A percentile compares a stretch with the other conserved stretches of the same genome.
Evolutionary conservation across 108 stramenopile genomes (phyloP).

Genomic region (Fistulifera solaris): DNA sequence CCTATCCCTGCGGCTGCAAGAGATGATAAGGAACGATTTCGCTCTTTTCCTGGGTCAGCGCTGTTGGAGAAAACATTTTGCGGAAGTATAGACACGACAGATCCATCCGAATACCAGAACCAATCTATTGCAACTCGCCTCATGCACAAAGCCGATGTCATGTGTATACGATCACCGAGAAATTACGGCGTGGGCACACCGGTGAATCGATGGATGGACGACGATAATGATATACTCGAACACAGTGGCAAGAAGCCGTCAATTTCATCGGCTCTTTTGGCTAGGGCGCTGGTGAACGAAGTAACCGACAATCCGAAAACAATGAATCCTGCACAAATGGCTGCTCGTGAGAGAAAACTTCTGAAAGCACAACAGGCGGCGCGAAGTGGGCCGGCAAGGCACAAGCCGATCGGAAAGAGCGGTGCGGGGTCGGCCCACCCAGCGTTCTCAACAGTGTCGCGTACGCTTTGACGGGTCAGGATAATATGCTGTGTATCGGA

Average conservation of each 20-base stretch:
- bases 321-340: conserved; percentile 45
- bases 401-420: conserved; percentile 26
- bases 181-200: background rate
- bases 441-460: conserved; percentile 32
- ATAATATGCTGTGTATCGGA: conserved; percentile 3
- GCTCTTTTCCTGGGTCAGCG: conserved; percentile 13
- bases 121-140: background rate
- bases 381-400: background rate
- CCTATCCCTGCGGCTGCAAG: background rate
- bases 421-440: conserved; percentile 31
- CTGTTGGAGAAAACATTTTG: conserved; percentile 14
- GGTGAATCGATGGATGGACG: background rate
- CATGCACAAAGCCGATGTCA: conserved; percentile 7
- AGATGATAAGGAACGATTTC: conserved; percentile 2
- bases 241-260: background rate
- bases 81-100: conserved; percentile 14
- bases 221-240: conserved; percentile 3
- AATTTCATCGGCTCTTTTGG: conserved; percentile 34
- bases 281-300: conserved; percentile 45
- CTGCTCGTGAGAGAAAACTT: conserved; percentile 38
- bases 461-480: conserved; percentile 27
- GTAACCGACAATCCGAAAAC: conserved; percentile 47
- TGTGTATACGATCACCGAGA: conserved; percentile 10
- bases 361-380: conserved; percentile 44
- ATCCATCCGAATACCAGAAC: conserved; percentile 2